Base-by-base conservation (phyloP, 345 rosid genomes). In the Gossypium anomalum region DNA sequence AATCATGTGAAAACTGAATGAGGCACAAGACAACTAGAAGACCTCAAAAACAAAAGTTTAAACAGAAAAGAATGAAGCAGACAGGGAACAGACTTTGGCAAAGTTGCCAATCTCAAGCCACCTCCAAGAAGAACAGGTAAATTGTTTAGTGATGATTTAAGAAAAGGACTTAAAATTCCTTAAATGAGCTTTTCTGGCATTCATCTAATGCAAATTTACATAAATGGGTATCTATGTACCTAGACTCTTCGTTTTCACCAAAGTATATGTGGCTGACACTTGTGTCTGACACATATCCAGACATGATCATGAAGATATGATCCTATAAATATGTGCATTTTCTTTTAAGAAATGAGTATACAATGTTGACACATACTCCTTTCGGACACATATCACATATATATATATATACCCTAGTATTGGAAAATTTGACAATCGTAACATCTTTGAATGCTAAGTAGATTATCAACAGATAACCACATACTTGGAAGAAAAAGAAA, bases 401-500 rank as follows among this genome's bases (percentile, higher is more conserved):
- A 34, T 25, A 25, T 29, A 23, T 59, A 59, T 65, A 4, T 43
- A 44, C 4, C 25, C 38, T 23, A 12, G 13, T 38, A 59, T 43
- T 23, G 47, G 20, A 25, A 53, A 41, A 13, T 10, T 10, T 13
- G 38, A 52, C 23, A 51, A 51, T 17, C 55, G 16, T 51, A 19
- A 64, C 45, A 63, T 67, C 17, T 74, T 44, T 17, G 48, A 38
- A 41, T 22, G 47, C 57, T 55, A 62, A 16, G 77, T n/a, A 44
- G 45, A 53, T 25, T 17, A 44, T 77, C 8, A 9, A 55, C 7
- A 75, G 64, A 66, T 67, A 75, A 57, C 43, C 20, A 71, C 49
- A 49, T 34, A 17, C 43, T 51, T 51, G 73, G 55, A 67, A 67
- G 3, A 48, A 67, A 47, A 14, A 22, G 0, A 47, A 22, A 20